Base-by-base conservation (phyloP, 768 basidiomycete species). In the Hypholoma fasciculare region DNA sequence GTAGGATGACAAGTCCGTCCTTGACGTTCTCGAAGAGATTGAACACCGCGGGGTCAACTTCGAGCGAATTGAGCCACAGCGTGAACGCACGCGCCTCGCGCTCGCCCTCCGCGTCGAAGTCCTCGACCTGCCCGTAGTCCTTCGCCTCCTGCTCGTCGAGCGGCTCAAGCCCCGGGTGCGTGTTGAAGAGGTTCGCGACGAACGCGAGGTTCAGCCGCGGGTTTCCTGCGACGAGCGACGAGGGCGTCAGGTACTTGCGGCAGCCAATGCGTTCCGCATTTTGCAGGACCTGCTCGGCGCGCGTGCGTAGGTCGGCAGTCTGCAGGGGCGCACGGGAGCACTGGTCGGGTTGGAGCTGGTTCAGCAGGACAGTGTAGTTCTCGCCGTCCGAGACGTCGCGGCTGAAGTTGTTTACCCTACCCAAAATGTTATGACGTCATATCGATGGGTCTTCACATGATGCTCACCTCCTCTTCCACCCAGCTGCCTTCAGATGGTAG, bases 61-160 rank as follows among this genome's bases (percentile, higher is more conserved):
- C 94, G 51, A 99, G 83, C 12, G 93, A 95, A 79, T 99, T 99
- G 60, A 99, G 81, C 97, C 97, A 99, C 17, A 99, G 85, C 0
- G 91, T 99, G 71, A 99, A 99, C 30, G 96, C 97, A 38, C 96
- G 87, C 4, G 97, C 97, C 72, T 98, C 97, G 48, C 97, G 88
- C 72, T 99, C 97, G 59, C 97, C 97, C 72, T 99, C 97, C 0
- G 96, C 97, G 61, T 99, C 97, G 65, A 99, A 99, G 76, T 98
- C 97, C 67, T 98, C 96, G 37, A 99, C 84, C 0, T 78, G 84
- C 20, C 92, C 91, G 59, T 92, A 92, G 64, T 92, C 90, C 61
- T 96, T 94, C 4, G 90, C 90, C 70, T 98, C 95, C 69, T 94
- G 85, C 67, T 95, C 94, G 68, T 96, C 95, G 46, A 98, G 84